Evolutionary conservation across 768 basidiomycete genomes (phyloP).

Genomic region (Amyloporia xantha): DNA sequence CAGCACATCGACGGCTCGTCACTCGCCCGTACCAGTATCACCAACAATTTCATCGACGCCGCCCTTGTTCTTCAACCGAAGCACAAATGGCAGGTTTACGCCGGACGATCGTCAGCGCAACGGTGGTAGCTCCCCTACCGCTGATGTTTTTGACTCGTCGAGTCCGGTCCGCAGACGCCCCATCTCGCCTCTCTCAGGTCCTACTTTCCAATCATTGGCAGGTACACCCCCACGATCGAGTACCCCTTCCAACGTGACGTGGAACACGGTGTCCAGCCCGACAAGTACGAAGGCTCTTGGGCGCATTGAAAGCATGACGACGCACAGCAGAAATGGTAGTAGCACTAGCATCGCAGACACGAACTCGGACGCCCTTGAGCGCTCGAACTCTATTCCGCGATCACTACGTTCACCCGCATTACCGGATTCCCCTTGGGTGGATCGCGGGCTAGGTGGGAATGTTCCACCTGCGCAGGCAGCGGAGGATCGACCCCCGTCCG

Average conservation of each 20-base stretch:
- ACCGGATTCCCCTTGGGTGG: conserved; percentile 52
- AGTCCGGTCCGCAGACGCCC: conserved; percentile 54
- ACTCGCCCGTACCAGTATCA: conserved; percentile 46
- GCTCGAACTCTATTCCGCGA: conserved; percentile 38
- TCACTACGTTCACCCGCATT: conserved; percentile 49
- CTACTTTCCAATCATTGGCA: conserved; percentile 55
- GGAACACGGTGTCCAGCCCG: conserved; percentile 39
- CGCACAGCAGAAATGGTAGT: conserved; percentile 27
- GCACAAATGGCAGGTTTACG: conserved; percentile 58
- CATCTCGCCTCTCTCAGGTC: conserved; percentile 62
- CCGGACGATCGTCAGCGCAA: conserved; percentile 40
- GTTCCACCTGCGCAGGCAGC: conserved; percentile 3
- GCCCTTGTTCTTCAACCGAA: conserved; percentile 50
- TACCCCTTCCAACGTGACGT: conserved; percentile 75
- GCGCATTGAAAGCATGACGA: conserved; percentile 46
- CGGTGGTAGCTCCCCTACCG: conserved; percentile 8
- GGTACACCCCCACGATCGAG: conserved; percentile 35
- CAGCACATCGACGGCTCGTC: conserved; percentile 40
- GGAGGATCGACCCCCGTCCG: conserved; percentile 36
- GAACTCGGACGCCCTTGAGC: conserved; percentile 18
- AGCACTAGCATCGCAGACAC: conserved; percentile 22
- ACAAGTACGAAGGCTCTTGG: conserved; percentile 34
- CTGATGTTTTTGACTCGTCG: conserved; percentile 36
- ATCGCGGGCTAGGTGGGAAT: conserved; percentile 28
- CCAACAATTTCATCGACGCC: conserved; percentile 29